Percentiles rank a stretch among this genome's conserved stretches.
These are phyloP conservation scores for Gossypium trilobum DNA, from an alignment of 441 rosid species.

Conservation along the genomic window DNA sequence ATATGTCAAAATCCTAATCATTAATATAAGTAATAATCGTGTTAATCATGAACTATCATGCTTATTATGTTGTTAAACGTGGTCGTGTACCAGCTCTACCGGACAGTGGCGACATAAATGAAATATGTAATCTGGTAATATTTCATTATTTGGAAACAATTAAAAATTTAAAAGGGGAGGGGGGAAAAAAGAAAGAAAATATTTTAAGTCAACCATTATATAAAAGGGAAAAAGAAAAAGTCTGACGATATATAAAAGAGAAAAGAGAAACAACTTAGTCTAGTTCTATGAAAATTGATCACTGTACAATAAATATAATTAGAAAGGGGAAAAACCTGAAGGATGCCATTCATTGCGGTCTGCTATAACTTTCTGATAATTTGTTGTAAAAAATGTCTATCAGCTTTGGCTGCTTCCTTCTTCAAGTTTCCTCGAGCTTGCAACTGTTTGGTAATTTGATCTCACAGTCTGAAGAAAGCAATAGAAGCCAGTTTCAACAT, in stretches of 20 bases:
- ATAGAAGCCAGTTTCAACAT: background rate
- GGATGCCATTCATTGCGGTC: background rate
- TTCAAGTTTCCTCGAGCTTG: slow-evolving; percentile 24
- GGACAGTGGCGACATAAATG: too few relatives aligned
- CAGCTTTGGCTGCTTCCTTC: slow-evolving; percentile 4
- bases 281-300: background rate
- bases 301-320: background rate
- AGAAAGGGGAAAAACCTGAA: background rate
- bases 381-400: background rate
- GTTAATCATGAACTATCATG: too few relatives aligned
- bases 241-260: background rate
- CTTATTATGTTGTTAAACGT: too few relatives aligned
- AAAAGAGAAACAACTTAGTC: background rate
- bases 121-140: too few relatives aligned
- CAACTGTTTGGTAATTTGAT: slow-evolving; percentile 37
- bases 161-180: too few relatives aligned
- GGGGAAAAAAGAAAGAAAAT: too few relatives aligned
- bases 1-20: too few relatives aligned
- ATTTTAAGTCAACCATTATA: background rate
- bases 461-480: slow-evolving; percentile 48
- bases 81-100: too few relatives aligned
- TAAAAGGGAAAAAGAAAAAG: background rate
- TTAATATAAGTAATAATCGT: too few relatives aligned
- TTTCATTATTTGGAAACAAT: too few relatives aligned
- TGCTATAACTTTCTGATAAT: background rate